Percentiles rank a stretch among this genome's conserved stretches.
Evolutionary conservation across 2,329 filamentous ascomycete species (phyloP).

Genomic region (Epichloe hybrida): DNA sequence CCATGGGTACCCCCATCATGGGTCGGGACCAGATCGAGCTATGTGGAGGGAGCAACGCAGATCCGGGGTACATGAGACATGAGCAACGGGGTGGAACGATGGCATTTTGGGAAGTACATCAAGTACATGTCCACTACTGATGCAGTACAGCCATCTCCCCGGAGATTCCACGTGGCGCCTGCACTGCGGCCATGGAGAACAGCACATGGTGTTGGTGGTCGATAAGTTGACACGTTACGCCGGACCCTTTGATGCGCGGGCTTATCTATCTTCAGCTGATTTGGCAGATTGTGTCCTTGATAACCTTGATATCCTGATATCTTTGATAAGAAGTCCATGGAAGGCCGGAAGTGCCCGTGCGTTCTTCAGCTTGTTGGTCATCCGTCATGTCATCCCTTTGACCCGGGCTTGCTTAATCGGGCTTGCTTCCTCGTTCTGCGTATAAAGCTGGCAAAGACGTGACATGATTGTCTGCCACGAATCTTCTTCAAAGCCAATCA

Average conservation of each 20-base stretch:
- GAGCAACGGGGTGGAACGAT: not conserved
- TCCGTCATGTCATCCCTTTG: not conserved
- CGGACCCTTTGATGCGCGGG: too few relatives aligned
- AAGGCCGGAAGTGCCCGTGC: not conserved
- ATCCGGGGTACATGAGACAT: not conserved
- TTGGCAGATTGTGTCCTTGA: not conserved
- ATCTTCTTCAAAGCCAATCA: slow-evolving; percentile 1
- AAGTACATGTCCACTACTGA: too few relatives aligned
- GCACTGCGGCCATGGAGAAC: too few relatives aligned
- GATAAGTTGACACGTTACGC: too few relatives aligned
- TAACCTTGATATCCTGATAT: not conserved
- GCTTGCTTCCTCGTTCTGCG: not conserved
- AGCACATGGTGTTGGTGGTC: too few relatives aligned
- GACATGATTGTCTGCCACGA: slow-evolving; percentile 2
- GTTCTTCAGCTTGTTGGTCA: not conserved
- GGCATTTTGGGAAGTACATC: not conserved
- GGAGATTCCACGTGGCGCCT: too few relatives aligned
- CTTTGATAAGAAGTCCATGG: not conserved
- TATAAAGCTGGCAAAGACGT: not conserved
- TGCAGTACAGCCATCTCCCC: too few relatives aligned
- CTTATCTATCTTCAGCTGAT: too few relatives aligned
- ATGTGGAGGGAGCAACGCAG: not conserved
- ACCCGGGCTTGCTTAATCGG: too few relatives aligned
- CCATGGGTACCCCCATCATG: not conserved
- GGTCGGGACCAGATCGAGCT: not conserved